phyloP scores from a whole-genome alignment of 1,284 basidiomycete genomes.

The Rhodofomes roseus region DNA sequence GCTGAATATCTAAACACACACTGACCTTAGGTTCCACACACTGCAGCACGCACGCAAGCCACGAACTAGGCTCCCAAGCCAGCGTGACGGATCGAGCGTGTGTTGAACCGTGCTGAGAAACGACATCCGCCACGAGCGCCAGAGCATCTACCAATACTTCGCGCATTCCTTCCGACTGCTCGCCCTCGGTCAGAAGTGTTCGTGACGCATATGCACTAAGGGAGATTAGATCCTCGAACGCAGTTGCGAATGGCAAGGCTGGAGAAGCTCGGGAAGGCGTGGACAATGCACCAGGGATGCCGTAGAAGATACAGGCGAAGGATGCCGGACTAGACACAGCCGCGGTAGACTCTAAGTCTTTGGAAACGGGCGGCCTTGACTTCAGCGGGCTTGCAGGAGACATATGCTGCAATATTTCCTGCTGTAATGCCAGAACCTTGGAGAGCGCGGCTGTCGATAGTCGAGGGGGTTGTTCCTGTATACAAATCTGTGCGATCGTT shows the following conservation, averaged over 20 bases:
- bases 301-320: conserved; percentile 63
- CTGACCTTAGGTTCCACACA: conserved; percentile 53
- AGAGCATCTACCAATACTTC: conserved; percentile 49
- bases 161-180: conserved; percentile 31
- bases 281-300: conserved; percentile 33
- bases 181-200: conserved; percentile 29
- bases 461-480: conserved; percentile 33
- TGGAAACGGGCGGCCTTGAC: conserved; percentile 43
- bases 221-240: conserved; percentile 49
- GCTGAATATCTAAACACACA: not conserved
- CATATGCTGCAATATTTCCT: conserved; percentile 51
- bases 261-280: conserved; percentile 22
- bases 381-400: conserved; percentile 44
- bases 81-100: conserved; percentile 26
- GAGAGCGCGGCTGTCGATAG: conserved; percentile 33
- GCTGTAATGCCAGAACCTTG: conserved; percentile 48
- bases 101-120: conserved; percentile 37
- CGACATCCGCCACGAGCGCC: conserved; percentile 46
- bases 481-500: conserved; percentile 33
- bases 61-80: conserved; percentile 52
- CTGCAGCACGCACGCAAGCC: conserved; percentile 49
- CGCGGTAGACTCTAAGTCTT: conserved; percentile 26
- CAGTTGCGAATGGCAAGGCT: conserved; percentile 48
- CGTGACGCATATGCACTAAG: conserved; percentile 45
- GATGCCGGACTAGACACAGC: conserved; percentile 38